Conservation (phyloP, 805 yeast species). For the Sporopachydermia quercuum region DNA sequence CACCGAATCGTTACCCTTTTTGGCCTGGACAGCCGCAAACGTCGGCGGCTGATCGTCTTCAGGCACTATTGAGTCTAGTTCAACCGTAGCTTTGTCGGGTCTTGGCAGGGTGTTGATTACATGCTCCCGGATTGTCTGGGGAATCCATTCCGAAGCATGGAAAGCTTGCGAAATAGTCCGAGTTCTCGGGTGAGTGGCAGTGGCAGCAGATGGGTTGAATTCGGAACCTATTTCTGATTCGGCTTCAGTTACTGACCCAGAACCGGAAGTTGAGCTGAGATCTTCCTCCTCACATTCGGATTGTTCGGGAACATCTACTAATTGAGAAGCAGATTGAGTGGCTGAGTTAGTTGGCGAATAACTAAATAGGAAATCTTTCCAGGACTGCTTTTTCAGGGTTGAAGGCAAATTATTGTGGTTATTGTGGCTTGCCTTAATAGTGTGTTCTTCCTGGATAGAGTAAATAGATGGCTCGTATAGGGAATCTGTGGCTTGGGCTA, state of each 20-base stretch:
- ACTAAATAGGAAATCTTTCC: not conserved
- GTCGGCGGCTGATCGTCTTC: slow-evolving; percentile 20
- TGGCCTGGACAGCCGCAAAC: slow-evolving; percentile 7
- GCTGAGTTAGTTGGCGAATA: not conserved
- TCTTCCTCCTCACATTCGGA: too few species aligned
- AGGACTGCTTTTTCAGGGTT: slow-evolving; percentile 2
- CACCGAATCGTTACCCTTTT: slow-evolving; percentile 4
- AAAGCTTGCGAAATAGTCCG: slow-evolving; percentile 1
- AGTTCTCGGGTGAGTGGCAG: not conserved
- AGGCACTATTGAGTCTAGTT: slow-evolving; percentile 23
- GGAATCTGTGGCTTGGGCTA: not conserved
- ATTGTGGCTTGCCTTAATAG: not conserved
- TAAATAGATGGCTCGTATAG: too few species aligned
- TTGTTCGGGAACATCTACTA: not conserved
- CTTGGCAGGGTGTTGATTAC: slow-evolving; percentile 5
- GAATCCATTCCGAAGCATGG: slow-evolving; percentile 7
- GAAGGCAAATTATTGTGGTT: too few species aligned
- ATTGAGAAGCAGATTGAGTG: not conserved
- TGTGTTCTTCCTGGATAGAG: slow-evolving; percentile 4
- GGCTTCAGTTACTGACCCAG: not conserved
- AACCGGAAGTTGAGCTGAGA: too few species aligned
- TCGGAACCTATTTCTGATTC: not conserved
- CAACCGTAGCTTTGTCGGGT: slow-evolving; percentile 23
- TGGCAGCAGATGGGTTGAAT: not conserved
- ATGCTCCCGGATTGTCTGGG: slow-evolving; percentile 6